Percentiles rank a stretch among this genome's conserved stretches.
These are phyloP conservation scores for Fusarium metavorans DNA, from an alignment of 2,329 filamentous ascomycete species.

Conservation along the genomic window DNA sequence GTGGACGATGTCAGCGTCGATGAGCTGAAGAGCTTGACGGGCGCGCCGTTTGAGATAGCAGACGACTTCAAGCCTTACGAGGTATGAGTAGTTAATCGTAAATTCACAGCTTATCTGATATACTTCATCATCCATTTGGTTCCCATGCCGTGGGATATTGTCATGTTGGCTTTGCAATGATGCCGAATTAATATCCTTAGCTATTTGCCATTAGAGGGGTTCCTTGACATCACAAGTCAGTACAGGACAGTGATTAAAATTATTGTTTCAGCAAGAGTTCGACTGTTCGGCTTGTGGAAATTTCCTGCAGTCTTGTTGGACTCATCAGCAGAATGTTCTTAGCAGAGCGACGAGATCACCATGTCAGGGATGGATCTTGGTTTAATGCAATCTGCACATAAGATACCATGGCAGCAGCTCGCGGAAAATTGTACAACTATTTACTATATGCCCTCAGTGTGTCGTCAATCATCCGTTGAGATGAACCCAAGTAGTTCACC, in stretches of 20 bases:
- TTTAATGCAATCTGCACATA: neutral
- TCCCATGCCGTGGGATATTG: neutral
- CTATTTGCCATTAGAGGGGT: neutral
- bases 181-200: neutral
- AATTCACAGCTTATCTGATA: neutral
- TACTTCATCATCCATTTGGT: neutral
- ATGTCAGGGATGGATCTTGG: neutral
- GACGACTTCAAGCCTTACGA: neutral
- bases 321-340: neutral
- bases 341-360: neutral
- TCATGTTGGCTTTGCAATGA: neutral
- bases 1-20: neutral
- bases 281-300: neutral
- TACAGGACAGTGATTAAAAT: neutral
- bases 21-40: neutral
- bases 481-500: conserved; percentile 14
- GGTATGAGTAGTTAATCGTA: neutral
- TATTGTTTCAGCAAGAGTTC: neutral
- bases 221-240: neutral
- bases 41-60: neutral
- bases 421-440: neutral
- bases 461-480: neutral
- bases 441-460: neutral
- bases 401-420: neutral
- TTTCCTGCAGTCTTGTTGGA: neutral